Base-by-base conservation (phyloP, 78 protist species). In the Polysphondylium violaceum region DNA sequence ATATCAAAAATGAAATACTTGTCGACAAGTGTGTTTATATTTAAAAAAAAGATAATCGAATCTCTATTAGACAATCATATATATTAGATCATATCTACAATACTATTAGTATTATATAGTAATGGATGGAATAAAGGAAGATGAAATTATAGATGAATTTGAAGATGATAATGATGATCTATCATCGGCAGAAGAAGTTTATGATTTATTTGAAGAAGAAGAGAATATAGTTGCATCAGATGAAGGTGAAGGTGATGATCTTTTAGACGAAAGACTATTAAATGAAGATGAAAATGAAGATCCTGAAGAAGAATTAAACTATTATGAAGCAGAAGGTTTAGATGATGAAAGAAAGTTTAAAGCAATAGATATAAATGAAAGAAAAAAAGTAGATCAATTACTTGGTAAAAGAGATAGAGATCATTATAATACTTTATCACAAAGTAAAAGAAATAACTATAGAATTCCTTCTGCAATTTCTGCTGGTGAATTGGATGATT, bases 241-340 rank as follows among this genome's bases (percentile, higher is more conserved):
- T 11, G 87, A 78, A 17, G 77, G 93, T 68, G 93, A 68, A 53
- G 86, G 87, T 76, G 87, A 75, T 67, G 86, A 75, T 65, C 29
- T 69, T 1, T n/a, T 41, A 21, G 81, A 63, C 47, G 83, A 74
- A 25, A 67, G 50, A 12, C 63, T 88, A 21, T 23, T 43, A 8
- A 79, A 78, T 8, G 72, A 88, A 47, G 87, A 88, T 61, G 85
- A 55, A 0, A 51, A 38, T 2, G 88, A 78, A 16, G 69, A 8
- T 21, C 25, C 21, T 2, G 50, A 29, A 11, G 85, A 44, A 0
- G 87, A 88, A 41, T 50, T 38, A 23, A 55, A 79, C 41, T 6
- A 14, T 25, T 88, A 88, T 55, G 94, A 88, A 47, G 25, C 11
- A 2, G 87, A 76, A 27, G 88, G 86, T 69, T 44, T 88, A 3